phyloP scores from a whole-genome alignment of 345 rosid species.

The Nasturtium officinale region DNA sequence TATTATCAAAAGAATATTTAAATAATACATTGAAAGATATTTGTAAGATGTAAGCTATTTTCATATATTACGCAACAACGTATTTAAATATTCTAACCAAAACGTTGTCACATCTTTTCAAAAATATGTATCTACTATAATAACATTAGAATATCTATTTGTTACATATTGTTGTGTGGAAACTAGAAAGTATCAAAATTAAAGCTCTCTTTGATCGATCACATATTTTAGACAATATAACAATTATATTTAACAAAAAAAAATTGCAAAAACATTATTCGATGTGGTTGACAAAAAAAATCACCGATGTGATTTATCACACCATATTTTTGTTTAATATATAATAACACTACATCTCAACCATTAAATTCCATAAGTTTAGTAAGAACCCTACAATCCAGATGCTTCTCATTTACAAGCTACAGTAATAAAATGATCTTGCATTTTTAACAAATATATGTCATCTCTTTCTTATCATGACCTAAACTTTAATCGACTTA shows the following conservation, averaged over 20 bases:
- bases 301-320: background rate
- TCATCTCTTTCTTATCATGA: background rate
- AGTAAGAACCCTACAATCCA: background rate
- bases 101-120: background rate
- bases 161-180: background rate
- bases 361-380: background rate
- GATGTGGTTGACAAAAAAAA: background rate
- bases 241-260: too few relatives aligned
- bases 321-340: background rate
- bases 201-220: background rate
- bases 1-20: background rate
- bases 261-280: background rate
- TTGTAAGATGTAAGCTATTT: background rate
- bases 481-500: background rate
- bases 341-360: too few relatives aligned
- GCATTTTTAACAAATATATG: background rate
- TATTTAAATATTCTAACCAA: background rate
- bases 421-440: background rate
- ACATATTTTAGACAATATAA: background rate
- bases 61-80: background rate
- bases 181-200: background rate
- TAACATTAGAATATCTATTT: background rate
- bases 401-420: background rate
- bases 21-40: too few relatives aligned
- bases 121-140: background rate